Conservation (phyloP, 345 rosid species). For the Populus deltoides region DNA sequence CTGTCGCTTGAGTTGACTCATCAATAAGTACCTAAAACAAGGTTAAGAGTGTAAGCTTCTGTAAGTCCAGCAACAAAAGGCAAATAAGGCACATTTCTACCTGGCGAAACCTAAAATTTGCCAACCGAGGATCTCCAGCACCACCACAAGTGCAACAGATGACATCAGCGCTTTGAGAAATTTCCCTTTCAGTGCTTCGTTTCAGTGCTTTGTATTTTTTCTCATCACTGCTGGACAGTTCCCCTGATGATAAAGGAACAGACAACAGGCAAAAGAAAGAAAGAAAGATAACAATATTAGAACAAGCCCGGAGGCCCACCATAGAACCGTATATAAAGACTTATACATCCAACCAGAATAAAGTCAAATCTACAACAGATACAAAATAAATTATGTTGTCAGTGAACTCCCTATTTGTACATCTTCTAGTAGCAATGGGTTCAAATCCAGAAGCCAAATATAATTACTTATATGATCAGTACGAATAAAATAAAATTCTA, state of each 20-base stretch:
- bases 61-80: background rate
- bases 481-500: background rate
- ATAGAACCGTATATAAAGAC: background rate
- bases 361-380: background rate
- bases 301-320: background rate
- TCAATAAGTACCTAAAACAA: constrained; percentile 86
- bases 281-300: background rate
- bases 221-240: constrained; percentile 97
- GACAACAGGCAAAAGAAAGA: background rate
- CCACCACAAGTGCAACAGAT: constrained; percentile 99
- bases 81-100: constrained; percentile 32
- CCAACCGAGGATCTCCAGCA: constrained; percentile 96
- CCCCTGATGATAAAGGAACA: constrained; percentile 51
- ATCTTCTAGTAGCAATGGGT: background rate
- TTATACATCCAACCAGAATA: background rate
- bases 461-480: background rate
- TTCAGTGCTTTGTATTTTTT: constrained; percentile 95
- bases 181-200: constrained; percentile 98
- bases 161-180: constrained; percentile 99
- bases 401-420: background rate
- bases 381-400: background rate
- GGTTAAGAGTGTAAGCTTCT: constrained; percentile 16
- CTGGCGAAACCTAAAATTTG: constrained; percentile 99
- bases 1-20: constrained; percentile 98
- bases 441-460: background rate